These are phyloP conservation scores for Leptographium galeiforme DNA, from an alignment of 2,329 filamentous ascomycete species.

Conservation along the genomic window DNA sequence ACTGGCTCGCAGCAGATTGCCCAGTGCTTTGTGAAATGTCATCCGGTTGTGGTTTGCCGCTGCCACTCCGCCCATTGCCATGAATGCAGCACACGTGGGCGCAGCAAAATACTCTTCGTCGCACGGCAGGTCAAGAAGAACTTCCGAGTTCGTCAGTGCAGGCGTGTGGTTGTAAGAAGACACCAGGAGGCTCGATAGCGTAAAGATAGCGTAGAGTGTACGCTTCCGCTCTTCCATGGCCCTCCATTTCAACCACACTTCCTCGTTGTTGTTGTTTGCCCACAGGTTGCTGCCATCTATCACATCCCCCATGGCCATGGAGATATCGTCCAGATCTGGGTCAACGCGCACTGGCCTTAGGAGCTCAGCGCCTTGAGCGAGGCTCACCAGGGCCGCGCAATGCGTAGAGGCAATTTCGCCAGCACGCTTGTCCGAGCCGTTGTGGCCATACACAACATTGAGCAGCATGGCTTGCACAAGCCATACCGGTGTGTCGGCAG, in stretches of 20 bases:
- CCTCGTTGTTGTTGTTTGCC: slow-evolving; percentile 41
- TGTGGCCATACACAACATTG: slow-evolving; percentile 91
- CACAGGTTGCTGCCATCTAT: slow-evolving; percentile 25
- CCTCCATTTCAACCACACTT: slow-evolving; percentile 87
- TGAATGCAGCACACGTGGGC: slow-evolving; percentile 70
- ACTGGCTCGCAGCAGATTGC: slow-evolving; percentile 66
- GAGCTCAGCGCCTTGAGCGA: slow-evolving; percentile 79
- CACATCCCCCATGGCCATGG: slow-evolving; percentile 42
- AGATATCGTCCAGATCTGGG: slow-evolving; percentile 28
- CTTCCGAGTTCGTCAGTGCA: slow-evolving; percentile 85
- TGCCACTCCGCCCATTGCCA: slow-evolving; percentile 58
- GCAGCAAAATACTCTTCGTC: slow-evolving; percentile 86
- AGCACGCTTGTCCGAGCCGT: slow-evolving; percentile 80
- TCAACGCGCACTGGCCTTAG: slow-evolving; percentile 32
- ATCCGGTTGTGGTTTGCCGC: slow-evolving; percentile 57
- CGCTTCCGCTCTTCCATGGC: slow-evolving; percentile 79
- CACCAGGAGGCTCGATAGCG: slow-evolving; percentile 79
- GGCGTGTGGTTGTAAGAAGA: slow-evolving; percentile 89
- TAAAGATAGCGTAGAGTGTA: slow-evolving; percentile 82
- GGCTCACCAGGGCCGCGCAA: slow-evolving; percentile 77
- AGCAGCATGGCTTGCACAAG: slow-evolving; percentile 93
- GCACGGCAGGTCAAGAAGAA: slow-evolving; percentile 76
- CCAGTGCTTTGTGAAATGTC: slow-evolving; percentile 72
- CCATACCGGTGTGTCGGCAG: slow-evolving; percentile 75
- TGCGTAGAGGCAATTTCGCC: slow-evolving; percentile 89